Base-by-base conservation (phyloP, 805 yeast species). In the Metschnikowia corniflorae region DNA sequence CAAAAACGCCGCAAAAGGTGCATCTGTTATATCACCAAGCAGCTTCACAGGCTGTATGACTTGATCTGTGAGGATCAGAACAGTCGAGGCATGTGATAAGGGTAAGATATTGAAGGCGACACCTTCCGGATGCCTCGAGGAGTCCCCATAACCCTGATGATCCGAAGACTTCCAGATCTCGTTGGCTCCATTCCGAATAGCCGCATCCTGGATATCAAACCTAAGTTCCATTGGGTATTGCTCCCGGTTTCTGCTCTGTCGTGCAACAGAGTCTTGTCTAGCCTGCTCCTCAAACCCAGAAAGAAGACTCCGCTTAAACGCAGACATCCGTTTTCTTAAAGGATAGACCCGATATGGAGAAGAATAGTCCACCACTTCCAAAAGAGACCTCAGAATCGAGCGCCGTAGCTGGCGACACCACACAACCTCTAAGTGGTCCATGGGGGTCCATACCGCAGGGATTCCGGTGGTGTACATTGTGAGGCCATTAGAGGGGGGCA, bases 401-500 rank as follows among this genome's bases (percentile, higher is more conserved):
- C 73, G 68, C 35, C 97, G 71, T 25, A 89, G 62, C 57, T 91
- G 97, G 43, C 80, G 85, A 60, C 98, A 91, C 98, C 98, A 91
- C 2, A 91, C 95, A 31, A 93, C 80, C 0, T 97, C 97, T 46
- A 87, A 70, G 62, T 91, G 98, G 58, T 91, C 97, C 26, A 88
- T 80, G 1, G 96, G 84, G 0, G 96, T 80, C 95, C 97, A 91
- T 1, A 91, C 96, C 2, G 71, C 73, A 0, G 96, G 96, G 8
- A 91, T 82, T 1, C 95, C 89, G 0, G 93, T 80, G 0, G 96
- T 77, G 49, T 78, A 86, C 0, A 82, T 85, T 0, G 94, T 79
- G 42, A 91, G 80, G 0, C 97, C 97, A 50, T 91, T 77, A 0
- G 75, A 45, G 1, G 72, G 68, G 0, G 96, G 96, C 0, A 88